Evolutionary conservation across 768 basidiomycete genomes (phyloP).

Genomic region (Butyriboletus loyo): DNA sequence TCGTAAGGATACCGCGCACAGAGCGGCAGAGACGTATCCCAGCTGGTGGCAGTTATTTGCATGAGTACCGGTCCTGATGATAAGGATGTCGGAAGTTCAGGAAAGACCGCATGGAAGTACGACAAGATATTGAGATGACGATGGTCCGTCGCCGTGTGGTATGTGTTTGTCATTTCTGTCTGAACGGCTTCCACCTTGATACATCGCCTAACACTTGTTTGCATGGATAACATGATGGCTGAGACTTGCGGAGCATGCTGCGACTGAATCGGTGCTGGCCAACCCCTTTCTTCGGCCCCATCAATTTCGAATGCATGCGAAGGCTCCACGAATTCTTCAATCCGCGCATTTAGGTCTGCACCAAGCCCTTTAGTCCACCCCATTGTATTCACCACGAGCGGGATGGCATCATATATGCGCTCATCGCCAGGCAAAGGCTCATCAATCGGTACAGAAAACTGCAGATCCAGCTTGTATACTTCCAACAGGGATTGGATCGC

Average conservation of each 20-base stretch:
- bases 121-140: slow-evolving; percentile 69
- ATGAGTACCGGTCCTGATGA: slow-evolving; percentile 17
- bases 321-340: slow-evolving; percentile 68
- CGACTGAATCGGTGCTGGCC: slow-evolving; percentile 12
- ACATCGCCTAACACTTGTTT: background rate
- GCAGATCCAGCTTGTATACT: slow-evolving; percentile 66
- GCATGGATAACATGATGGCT: background rate
- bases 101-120: slow-evolving; percentile 64
- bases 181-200: slow-evolving; percentile 43
- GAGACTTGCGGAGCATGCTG: slow-evolving; percentile 5
- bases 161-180: slow-evolving; percentile 23
- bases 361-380: slow-evolving; percentile 97
- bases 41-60: slow-evolving; percentile 43
- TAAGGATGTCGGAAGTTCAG: slow-evolving; percentile 25
- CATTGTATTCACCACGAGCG: slow-evolving; percentile 92
- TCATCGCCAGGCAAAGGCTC: slow-evolving; percentile 29
- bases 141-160: slow-evolving; percentile 57
- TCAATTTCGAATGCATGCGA: slow-evolving; percentile 27
- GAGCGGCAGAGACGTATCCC: slow-evolving; percentile 70
- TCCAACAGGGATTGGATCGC: slow-evolving; percentile 66
- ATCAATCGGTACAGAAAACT: slow-evolving; percentile 38
- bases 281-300: slow-evolving; percentile 20
- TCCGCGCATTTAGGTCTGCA: slow-evolving; percentile 65
- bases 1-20: slow-evolving; percentile 70
- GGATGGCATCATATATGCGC: slow-evolving; percentile 58